Evolutionary conservation across 805 yeast species (phyloP), one percentile per base, ranked within the genome.

Genomic region (Candida namnaoensis): DNA sequence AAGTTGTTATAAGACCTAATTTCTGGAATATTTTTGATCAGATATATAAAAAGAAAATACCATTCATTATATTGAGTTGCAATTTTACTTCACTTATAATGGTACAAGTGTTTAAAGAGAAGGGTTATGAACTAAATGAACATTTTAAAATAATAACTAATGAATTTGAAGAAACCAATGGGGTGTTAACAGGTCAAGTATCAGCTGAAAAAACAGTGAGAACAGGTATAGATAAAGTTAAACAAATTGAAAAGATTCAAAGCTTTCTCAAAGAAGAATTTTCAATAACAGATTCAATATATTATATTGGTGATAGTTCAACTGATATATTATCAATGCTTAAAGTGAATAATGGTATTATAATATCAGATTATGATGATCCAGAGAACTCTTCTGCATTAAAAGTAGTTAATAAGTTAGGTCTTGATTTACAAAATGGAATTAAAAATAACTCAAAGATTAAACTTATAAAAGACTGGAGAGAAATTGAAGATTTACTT

Each of bases 261-360:
- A 30, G 45, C 19, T 45, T 61, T 1, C 35, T 47, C 14, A 24
- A 48, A 6, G 26, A 37, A 5, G 38, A 61, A 9, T 38, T 41
- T 5, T 42, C 37, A 7, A 42, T 35, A 23, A 42, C 12, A 33
- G 55, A 49, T 15, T 47, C 49, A 1, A 39, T 68, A 1, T 55
- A 68, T 23, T 80, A 79, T 50, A 61, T 79, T 13, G 88, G 88
- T 1, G 88, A 80, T 49, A 76, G 84, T 42, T 51, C 72, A 0
- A 78, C 84, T 0, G 88, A 80, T 59, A 57, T 76, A 4, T 52
- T 76, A 32, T 66, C 78, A 1, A 58, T 80, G 55, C 43, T 74
- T 11, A 64, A 62, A 33, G 71, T 75, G 2, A 69, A 69, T 44
- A 47, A 54, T 14, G 82, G 80, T 0, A 56, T 78, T 5, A 62